Evolutionary conservation across 2,329 filamentous ascomycete species (phyloP), one percentile per base, ranked within the genome.

Genomic region (Pseudonectria foliicola): DNA sequence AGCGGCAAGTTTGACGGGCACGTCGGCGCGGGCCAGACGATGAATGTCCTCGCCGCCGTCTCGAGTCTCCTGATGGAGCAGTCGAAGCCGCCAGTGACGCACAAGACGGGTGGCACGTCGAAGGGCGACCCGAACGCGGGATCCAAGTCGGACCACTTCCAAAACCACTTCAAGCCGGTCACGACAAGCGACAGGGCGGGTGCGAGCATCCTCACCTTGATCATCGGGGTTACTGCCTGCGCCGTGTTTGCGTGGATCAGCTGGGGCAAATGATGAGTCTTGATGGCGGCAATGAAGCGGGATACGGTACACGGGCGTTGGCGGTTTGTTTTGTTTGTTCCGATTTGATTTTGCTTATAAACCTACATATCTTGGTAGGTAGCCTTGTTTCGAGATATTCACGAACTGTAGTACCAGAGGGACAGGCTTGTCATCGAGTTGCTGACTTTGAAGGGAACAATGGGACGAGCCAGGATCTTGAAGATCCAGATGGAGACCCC

Each of bases 11-110:
- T 67, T 46, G 74, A 79, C 43, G 70, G 71, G 28, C 71, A 65
- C 38, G 67, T 60, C 4, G 73, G 75, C 23, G 71, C 76, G 33
- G 74, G 77, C 7, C 73, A 81, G 54, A 65, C 75, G 49, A 76
- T 81, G 66, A 70, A 70, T 35, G 75, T 71, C 0, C 57, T 80
- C 11, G 68, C 70, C 16, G 68, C 77, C 4, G 66, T 79, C 13
- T 68, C 69, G 5, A 68, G 68, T 2, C 68, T 72, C 4, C 57
- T 80, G 29, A 63, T 74, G 29, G 52, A 57, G 18, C 44, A 55
- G 4, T 59, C 61, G 3, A 55, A 62, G 14, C 43, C 55, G 2
- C 68, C 70, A 0, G 56, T 67, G 12, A 72, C 71, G 0, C 64
- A 63, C 2, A 44, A 55, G 8, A 65, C 62, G 2, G 76, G 75